phyloP scores from a whole-genome alignment of 1,284 basidiomycete genomes.

The Pyrrhoderma noxium region DNA sequence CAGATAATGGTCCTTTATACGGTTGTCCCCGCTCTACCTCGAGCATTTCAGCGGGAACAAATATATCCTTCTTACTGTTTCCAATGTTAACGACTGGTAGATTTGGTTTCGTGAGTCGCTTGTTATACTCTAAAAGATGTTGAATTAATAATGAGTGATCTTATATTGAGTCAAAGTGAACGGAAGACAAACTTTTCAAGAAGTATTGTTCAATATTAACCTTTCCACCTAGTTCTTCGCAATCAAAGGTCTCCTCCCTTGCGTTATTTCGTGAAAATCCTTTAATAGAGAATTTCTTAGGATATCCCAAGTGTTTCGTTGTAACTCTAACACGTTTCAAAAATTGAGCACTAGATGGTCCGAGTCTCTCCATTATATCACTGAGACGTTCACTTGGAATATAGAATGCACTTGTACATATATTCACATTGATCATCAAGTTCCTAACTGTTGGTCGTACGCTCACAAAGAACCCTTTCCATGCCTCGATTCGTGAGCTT shows the following conservation, averaged over 20 bases:
- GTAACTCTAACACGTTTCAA: slow-evolving; percentile 46
- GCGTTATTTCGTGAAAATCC: slow-evolving; percentile 41
- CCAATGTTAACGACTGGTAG: slow-evolving; percentile 56
- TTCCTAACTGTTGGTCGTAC: slow-evolving; percentile 47
- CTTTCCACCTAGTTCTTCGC: slow-evolving; percentile 40
- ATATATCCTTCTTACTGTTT: slow-evolving; percentile 36
- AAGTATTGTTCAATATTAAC: slow-evolving; percentile 60
- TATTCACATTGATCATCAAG: slow-evolving; percentile 35
- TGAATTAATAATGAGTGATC: neutral
- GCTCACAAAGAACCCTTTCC: slow-evolving; percentile 62
- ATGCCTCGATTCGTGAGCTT: slow-evolving; percentile 46
- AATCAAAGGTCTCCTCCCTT: slow-evolving; percentile 41
- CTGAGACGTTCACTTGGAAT: slow-evolving; percentile 50
- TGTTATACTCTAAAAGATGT: slow-evolving; percentile 46
- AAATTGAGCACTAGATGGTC: slow-evolving; percentile 29
- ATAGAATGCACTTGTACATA: slow-evolving; percentile 70
- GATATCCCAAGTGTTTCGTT: slow-evolving; percentile 49
- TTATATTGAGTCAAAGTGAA: too few species aligned
- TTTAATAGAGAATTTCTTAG: slow-evolving; percentile 41
- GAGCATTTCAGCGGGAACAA: slow-evolving; percentile 64
- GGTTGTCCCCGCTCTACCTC: slow-evolving; percentile 48
- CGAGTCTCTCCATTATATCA: slow-evolving; percentile 45
- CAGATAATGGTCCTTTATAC: slow-evolving; percentile 38
- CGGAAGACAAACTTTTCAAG: slow-evolving; percentile 35
- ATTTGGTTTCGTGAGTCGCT: slow-evolving; percentile 40